Percentiles rank a stretch among this genome's conserved stretches.
These are phyloP conservation scores for Exophiala calicioides DNA, from an alignment of 2,329 filamentous ascomycete genomes.

Conservation along the genomic window DNA sequence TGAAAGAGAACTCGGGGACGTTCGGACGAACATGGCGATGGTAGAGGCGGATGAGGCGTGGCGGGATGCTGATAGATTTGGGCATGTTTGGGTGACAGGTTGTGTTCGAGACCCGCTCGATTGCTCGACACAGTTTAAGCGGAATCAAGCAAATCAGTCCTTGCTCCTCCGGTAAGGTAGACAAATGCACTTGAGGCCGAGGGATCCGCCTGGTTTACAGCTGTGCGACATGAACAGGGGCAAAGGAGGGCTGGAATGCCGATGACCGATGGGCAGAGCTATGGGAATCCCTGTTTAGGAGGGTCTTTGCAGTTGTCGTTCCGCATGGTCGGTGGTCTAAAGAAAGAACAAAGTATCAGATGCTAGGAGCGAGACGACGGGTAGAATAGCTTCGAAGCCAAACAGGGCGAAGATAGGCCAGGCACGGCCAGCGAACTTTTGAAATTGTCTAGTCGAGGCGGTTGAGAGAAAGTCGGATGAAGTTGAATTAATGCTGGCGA, in stretches of 20 bases:
- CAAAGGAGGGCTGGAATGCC: too few species aligned
- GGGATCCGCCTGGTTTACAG: conserved; percentile 5
- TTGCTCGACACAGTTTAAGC: background rate
- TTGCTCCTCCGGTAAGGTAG: background rate
- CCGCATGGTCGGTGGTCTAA: conserved; percentile 4
- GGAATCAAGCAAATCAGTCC: background rate
- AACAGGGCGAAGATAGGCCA: background rate
- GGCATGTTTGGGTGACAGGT: background rate
- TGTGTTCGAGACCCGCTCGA: conserved; percentile 1
- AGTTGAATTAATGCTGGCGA: too few species aligned
- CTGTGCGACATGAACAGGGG: too few species aligned
- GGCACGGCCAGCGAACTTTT: too few species aligned
- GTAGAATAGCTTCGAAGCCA: background rate
- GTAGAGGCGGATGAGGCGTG: background rate
- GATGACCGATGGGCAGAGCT: background rate
- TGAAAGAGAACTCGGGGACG: conserved; percentile 34
- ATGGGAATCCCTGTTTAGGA: background rate
- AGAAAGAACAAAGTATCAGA: background rate
- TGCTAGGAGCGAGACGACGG: too few species aligned
- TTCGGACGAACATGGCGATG: background rate
- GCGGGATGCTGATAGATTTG: background rate
- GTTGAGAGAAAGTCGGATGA: too few species aligned
- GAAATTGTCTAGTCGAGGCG: too few species aligned
- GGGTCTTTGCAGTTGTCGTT: conserved; percentile 17
- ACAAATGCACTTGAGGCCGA: background rate